Evolutionary conservation across 1,139 yeast species (phyloP), one percentile per base, ranked within the genome.

Genomic region (Insectozyma bohioensis): DNA sequence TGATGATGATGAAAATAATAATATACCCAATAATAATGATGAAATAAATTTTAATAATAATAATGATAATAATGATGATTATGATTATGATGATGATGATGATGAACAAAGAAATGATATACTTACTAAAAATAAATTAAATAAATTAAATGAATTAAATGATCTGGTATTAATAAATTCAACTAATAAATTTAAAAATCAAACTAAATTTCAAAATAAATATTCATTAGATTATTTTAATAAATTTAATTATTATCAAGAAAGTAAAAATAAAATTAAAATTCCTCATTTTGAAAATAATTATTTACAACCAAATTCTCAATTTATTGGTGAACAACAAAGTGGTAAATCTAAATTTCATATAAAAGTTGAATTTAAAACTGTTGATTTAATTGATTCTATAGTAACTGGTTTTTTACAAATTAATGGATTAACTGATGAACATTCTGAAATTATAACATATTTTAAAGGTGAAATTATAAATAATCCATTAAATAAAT

Each of bases 381-480:
- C 75, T 20, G 85, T 85, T 14, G 90, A 85, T 54, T 61, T 85
- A 47, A 60, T 58, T 18, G 68, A 71, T 39, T 77, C 85, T 1
- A 68, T 73, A 28, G 56, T 88, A 13, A 77, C 88, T 20, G 97
- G 97, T 5, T 84, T 81, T 46, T 64, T 90, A 31, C 81, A 82
- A 39, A 90, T 90, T 37, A 73, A 80, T 38, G 95, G 95, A 3
- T 67, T 90, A 31, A 86, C 96, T 0, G 80, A 76, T 37, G 72
- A 78, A 29, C 78, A 84, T 45, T 90, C 95, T 1, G 80, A 81
- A 43, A 80, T 90, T 41, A 78, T 86, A 10, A 90, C 97, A 0
- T 88, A 82, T 52, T 90, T 90, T 61, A 86, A 80, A 47, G 94
- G 90, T 4, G 95, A 85, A 52, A 84, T 88, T 42, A 78, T 88